phyloP scores from a whole-genome alignment of 257 asterid genomes.

The Paraleonurus japonicus region DNA sequence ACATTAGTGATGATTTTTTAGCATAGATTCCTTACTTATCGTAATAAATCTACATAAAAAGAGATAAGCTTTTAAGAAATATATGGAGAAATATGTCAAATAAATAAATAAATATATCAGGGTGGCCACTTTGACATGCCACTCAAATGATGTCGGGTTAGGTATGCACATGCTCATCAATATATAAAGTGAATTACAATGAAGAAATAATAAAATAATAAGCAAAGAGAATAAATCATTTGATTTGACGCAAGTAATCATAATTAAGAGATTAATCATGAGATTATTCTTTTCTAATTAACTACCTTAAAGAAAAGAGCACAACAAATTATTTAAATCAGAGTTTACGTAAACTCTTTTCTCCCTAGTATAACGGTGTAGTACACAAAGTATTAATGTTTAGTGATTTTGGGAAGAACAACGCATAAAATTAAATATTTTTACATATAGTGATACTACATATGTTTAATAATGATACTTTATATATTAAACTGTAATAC shows the following conservation, averaged over 20 bases:
- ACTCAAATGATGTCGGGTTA: conserved; percentile 56
- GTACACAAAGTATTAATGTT: too few species aligned
- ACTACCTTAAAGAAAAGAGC: conserved; percentile 29
- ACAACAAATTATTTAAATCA: too few species aligned
- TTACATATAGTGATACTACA: too few species aligned
- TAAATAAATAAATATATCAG: conserved; percentile 13
- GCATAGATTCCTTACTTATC: conserved; percentile 25
- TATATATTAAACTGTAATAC: too few species aligned
- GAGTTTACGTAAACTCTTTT: too few species aligned
- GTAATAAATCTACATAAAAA: conserved; percentile 12
- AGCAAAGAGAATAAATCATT: conserved; percentile 8
- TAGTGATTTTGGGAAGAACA: too few species aligned
- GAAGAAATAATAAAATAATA: conserved; percentile 1
- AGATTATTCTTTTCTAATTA: conserved; percentile 35
- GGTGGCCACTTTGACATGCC: conserved; percentile 45
- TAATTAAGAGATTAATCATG: conserved; percentile 46
- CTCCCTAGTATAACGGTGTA: too few species aligned
- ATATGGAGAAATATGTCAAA: conserved; percentile 11
- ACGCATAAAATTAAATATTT: too few species aligned
- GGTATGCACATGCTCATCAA: conserved; percentile 67
- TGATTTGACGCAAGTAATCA: conserved; percentile 11
- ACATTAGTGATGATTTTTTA: conserved; percentile 12
- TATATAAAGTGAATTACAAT: conserved; percentile 22
- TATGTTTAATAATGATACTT: too few species aligned
- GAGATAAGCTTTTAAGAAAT: conserved; percentile 19